Evolutionary conservation across 208 protist genomes (phyloP).

Genomic region (Blastocrithidia nonstop): DNA sequence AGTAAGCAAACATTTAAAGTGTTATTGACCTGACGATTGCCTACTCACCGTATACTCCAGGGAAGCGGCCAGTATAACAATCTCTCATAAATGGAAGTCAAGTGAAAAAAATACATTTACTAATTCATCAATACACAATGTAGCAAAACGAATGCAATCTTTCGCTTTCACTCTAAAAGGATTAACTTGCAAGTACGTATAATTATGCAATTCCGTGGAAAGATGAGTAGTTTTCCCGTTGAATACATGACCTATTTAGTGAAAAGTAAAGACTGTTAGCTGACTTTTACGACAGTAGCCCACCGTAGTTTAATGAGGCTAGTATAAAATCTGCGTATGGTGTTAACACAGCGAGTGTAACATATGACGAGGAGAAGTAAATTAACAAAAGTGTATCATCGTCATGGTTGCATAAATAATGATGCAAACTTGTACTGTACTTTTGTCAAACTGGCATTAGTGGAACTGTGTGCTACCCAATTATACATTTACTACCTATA

Average conservation of each 20-base stretch:
- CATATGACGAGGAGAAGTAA: slow-evolving; percentile 38
- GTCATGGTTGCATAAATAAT: too few relatives aligned
- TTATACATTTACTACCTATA: too few relatives aligned
- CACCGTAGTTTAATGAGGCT: slow-evolving; percentile 36
- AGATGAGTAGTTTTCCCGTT: slow-evolving; percentile 21
- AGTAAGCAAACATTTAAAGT: slow-evolving; percentile 46
- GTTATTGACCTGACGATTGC: slow-evolving; percentile 74
- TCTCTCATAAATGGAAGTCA: slow-evolving; percentile 55
- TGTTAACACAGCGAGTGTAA: slow-evolving; percentile 17
- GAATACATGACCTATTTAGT: slow-evolving; percentile 58
- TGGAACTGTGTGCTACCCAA: too few relatives aligned
- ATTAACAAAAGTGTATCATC: not conserved
- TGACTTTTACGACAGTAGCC: slow-evolving; percentile 42
- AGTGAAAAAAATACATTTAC: slow-evolving; percentile 55
- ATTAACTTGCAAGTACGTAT: too few relatives aligned
- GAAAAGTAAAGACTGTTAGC: slow-evolving; percentile 74
- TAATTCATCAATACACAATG: slow-evolving; percentile 21
- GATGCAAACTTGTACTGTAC: too few relatives aligned
- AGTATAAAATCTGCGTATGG: slow-evolving; percentile 42
- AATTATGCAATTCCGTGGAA: too few relatives aligned
- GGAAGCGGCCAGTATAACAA: slow-evolving; percentile 41
- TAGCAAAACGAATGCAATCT: slow-evolving; percentile 1
- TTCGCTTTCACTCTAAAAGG: too few relatives aligned
- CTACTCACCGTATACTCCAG: slow-evolving; percentile 51
- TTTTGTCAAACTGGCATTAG: too few relatives aligned